A percentile compares a stretch with the other conserved stretches of the same genome.
Conservation (phyloP, 2,329 filamentous ascomycete species). For the Lachnellula cervina region DNA sequence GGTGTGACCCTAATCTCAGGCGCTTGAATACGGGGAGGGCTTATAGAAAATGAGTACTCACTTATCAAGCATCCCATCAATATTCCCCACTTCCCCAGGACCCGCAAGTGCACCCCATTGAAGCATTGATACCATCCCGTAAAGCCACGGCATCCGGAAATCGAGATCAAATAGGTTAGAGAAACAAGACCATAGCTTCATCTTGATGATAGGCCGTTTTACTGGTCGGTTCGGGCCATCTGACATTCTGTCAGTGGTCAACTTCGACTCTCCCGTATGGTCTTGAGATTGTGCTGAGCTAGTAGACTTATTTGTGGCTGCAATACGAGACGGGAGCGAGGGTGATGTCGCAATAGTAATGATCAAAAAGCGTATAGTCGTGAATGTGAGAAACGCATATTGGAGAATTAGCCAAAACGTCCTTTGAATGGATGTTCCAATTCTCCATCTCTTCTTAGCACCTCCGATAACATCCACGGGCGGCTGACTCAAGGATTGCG, state of each 20-base stretch:
- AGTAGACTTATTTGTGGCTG: conserved; percentile 25
- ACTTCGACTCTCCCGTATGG: conserved; percentile 18
- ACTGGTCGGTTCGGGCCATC: conserved; percentile 12
- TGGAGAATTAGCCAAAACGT: conserved; percentile 50
- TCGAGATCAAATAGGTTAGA: conserved; percentile 69
- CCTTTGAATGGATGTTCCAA: conserved; percentile 26
- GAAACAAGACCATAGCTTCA: conserved; percentile 71
- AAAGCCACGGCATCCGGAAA: conserved; percentile 85
- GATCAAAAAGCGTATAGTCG: conserved; percentile 61
- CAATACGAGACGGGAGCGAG: conserved; percentile 54
- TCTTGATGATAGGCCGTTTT: conserved; percentile 55
- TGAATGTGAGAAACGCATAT: conserved; percentile 44
- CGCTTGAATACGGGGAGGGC: conserved; percentile 16
- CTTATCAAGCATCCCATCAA: conserved; percentile 82
- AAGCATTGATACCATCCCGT: conserved; percentile 67
- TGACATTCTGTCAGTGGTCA: conserved; percentile 12
- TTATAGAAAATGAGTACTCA: conserved; percentile 39
- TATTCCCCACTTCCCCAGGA: conserved; percentile 68
- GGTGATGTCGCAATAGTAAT: conserved; percentile 62
- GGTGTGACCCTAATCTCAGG: conserved; percentile 33
- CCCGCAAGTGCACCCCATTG: conserved; percentile 71
- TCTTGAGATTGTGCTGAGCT: conserved; percentile 23
- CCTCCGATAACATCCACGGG: conserved; percentile 11
- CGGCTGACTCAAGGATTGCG: conserved; percentile 19
- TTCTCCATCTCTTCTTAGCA: conserved; percentile 15